Evolutionary conservation across 768 basidiomycete genomes (phyloP), one percentile per base, ranked within the genome.

Genomic region (Hortiboletus campestris): DNA sequence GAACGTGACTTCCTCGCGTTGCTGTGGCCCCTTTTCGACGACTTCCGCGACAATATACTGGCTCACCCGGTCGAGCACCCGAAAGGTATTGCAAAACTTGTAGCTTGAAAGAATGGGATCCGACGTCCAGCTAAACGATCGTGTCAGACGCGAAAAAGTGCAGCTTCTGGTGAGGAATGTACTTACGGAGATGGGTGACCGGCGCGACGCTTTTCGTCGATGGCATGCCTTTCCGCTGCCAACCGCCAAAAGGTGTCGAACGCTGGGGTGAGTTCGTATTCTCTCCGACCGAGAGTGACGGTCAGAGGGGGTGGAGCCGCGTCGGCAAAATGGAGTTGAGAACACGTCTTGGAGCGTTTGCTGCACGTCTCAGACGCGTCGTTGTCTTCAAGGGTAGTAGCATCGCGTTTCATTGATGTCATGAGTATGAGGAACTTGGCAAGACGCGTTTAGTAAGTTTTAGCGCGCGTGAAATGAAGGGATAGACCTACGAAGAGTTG

Each of bases 81-180:
- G 86, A 64, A 80, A 92, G 0, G 85, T 81, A 63, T 90, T 89
- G 72, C 88, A 89, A 66, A 90, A 91, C 31, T 76, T 77, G 60
- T 83, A 78, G 13, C 73, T 63, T 2, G 67, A 74, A 19, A 92
- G 74, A 47, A 86, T 81, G 3, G 69, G 63, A 65, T 92, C 87
- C 1, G 77, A 66, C 0, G 89, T 89, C 89, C 90, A 92, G 29
- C 85, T 86, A 53, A 20, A 28, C 10, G 22, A 22, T 12, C 2
- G 28, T n/a, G 55, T 66, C 56, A 72, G 58, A 55, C 39, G 53
- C 44, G 55, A 46, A 22, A 50, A 54, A 29, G 22, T 10, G 35
- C 39, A 20, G 25, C 10, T 11, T 41, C 20, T 17, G 28, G 42
- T 25, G 20, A 20, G 19, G n/a, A 29, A 5, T 25, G n/a, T 28